Base-by-base conservation (phyloP, 2,329 filamentous ascomycete genomes). In the Cladosporium sp. region DNA sequence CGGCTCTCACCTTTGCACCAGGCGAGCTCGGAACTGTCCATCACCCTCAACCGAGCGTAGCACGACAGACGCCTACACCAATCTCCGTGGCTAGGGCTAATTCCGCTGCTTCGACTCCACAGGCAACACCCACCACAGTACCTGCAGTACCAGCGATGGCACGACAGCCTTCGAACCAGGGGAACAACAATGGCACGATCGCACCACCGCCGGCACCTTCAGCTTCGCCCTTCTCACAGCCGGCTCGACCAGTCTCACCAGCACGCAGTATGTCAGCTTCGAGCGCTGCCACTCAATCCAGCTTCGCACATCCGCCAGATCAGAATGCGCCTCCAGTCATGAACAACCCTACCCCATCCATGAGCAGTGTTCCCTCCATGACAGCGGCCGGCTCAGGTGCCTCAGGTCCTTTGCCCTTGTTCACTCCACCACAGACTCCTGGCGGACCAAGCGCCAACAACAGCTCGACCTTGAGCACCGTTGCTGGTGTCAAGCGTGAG, bases 401-500 rank as follows among this genome's bases (percentile, higher is more conserved):
- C 7, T 22, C 40, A 13, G 67, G 66, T 22, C 74, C 74, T 3
- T 76, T 95, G 42, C 89, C 91, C 0, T 84, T 96, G 66, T 90
- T 89, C 36, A 97, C 93, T 7, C 93, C 94, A 2, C 94, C 93
- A 0, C 89, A 96, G 71, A 97, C 93, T 3, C 93, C 93, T 5
- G 76, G 83, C 58, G 52, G 40, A 1, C 25, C 52, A n/a, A 37
- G 39, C 17, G 25, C 12, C 22, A 47, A 47, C 22, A 47, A 47
- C 9, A 40, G 28, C 20, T 12, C 24, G 17, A 42, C 19, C 10
- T 62, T 54, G 19, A 53, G 51, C 17, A 52, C 56, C 10, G 17
- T 58, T 57, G 54, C 61, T 25, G 66, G 65, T 25, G 58, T 62
- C 10, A 66, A 77, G 64, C 65, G 74, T 17, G 63, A 63, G 47